Conservation (phyloP, 2,329 filamentous ascomycete genomes). For the Parastagonospora nodorum region DNA sequence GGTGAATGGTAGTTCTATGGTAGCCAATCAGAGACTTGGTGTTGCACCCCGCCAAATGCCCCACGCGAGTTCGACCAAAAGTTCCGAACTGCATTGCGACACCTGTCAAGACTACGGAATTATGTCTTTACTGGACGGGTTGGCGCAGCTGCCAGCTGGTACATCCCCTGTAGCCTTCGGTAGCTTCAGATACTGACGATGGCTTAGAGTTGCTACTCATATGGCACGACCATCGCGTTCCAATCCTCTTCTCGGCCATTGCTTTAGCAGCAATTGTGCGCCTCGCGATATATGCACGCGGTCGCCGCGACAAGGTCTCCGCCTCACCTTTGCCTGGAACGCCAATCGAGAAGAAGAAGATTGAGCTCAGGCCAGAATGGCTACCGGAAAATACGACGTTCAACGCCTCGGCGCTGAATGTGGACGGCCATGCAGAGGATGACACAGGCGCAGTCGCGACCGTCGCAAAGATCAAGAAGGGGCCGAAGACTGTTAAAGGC, state of each 20-base stretch:
- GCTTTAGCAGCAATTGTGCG: conserved; percentile 37
- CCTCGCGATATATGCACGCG: conserved; percentile 31
- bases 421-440: conserved; percentile 39
- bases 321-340: conserved; percentile 38
- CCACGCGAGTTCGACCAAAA: conserved; percentile 26
- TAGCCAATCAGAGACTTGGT: conserved; percentile 10
- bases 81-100: conserved; percentile 11
- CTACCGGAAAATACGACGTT: conserved; percentile 40
- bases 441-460: conserved; percentile 20
- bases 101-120: conserved; percentile 4
- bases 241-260: conserved; percentile 39
- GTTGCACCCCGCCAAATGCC: conserved; percentile 20
- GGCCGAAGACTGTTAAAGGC: conserved; percentile 47
- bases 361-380: conserved; percentile 43
- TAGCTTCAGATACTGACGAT: conserved; percentile 1
- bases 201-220: conserved; percentile 40
- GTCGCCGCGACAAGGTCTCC: conserved; percentile 34
- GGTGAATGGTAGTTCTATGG: too few relatives aligned
- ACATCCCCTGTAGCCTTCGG: background rate
- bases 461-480: conserved; percentile 33
- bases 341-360: conserved; percentile 36
- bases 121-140: conserved; percentile 17
- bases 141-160: conserved; percentile 26
- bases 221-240: conserved; percentile 45
- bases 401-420: conserved; percentile 20